Evolutionary conservation across 768 basidiomycete genomes (phyloP).

Genomic region (Tricholoma furcatifolium): DNA sequence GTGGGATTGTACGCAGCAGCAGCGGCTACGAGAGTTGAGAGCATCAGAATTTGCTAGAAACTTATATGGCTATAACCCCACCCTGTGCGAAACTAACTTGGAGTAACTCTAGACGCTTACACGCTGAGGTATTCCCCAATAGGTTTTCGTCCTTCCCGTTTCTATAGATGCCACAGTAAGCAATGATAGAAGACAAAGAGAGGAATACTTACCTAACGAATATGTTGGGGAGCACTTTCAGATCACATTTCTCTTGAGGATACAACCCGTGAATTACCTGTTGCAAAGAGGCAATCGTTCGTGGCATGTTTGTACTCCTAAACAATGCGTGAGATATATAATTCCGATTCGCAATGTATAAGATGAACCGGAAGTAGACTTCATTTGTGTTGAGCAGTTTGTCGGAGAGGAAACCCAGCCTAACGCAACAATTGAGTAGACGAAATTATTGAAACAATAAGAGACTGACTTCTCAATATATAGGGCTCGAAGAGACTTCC

Average conservation of each 20-base stretch:
- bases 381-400: constrained; percentile 38
- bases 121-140: constrained; percentile 64
- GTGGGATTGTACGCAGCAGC: constrained; percentile 60
- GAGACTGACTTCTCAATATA: constrained; percentile 61
- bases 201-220: constrained; percentile 47
- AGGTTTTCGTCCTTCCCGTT: constrained; percentile 73
- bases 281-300: constrained; percentile 74
- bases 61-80: constrained; percentile 16
- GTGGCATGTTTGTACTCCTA: constrained; percentile 74
- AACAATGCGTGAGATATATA: neutral
- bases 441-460: neutral
- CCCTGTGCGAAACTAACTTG: constrained; percentile 65
- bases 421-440: constrained; percentile 22
- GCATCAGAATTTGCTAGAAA: neutral
- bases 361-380: constrained; percentile 58
- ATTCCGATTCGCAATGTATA: neutral
- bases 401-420: constrained; percentile 66
- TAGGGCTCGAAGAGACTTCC: constrained; percentile 54
- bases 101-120: constrained; percentile 64
- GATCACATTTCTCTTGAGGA: constrained; percentile 47
- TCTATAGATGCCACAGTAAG: constrained; percentile 30
- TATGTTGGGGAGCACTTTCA: constrained; percentile 46
- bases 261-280: constrained; percentile 77
- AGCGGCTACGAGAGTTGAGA: constrained; percentile 44
- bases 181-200: neutral